Evolutionary conservation across 2,329 filamentous ascomycete species (phyloP), one percentile per base, ranked within the genome.

Genomic region (Neurospora sp.): DNA sequence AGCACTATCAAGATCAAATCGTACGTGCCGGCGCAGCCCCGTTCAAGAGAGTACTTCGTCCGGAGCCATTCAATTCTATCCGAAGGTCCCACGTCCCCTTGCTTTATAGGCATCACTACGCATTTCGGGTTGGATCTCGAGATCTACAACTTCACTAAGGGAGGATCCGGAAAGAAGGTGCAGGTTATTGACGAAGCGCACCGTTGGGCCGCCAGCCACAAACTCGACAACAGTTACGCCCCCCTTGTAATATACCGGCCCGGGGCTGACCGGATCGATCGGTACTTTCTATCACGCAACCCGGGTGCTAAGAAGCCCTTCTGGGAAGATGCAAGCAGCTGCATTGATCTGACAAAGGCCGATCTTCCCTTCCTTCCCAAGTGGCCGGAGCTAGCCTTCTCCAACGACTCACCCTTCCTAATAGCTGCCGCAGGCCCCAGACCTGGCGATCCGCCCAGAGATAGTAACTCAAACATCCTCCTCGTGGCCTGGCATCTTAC

Each of bases 1-100:
- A 75, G 74, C 43, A 73, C 74, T 28, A 77, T 82, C 74, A 82
- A 82, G 66, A 77, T 81, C 38, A 78, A 78, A 1, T 78, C 78
- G 1, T 81, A 81, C 69, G 79, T 80, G 0, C 77, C 79, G 19
- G 78, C 79, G 0, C 77, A 78, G 52, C 75, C 77, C 4, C 78
- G 80, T 0, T 81, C 79, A 1, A 78, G 81, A 66, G 80, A 82
- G 41, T 82, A 81, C 71, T 77, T 81, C 65, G 78, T 82, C 43
- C 80, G 80, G 68, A 81, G 79, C 68, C 81, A 82, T 71, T 76
- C 79, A 23, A 79, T 82, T 67, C 74, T 82, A 6, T 82, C 80
- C 3, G 80, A 82, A 72, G 71, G 76, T 1, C 77, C 75, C 28
- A 77, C 74, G 19, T 17, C 23, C 6, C 52, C 52, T 15, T 62